Evolutionary conservation across 1,139 yeast species (phyloP), one percentile per base, ranked within the genome.

Genomic region (Protomyces arabidopsidicola): DNA sequence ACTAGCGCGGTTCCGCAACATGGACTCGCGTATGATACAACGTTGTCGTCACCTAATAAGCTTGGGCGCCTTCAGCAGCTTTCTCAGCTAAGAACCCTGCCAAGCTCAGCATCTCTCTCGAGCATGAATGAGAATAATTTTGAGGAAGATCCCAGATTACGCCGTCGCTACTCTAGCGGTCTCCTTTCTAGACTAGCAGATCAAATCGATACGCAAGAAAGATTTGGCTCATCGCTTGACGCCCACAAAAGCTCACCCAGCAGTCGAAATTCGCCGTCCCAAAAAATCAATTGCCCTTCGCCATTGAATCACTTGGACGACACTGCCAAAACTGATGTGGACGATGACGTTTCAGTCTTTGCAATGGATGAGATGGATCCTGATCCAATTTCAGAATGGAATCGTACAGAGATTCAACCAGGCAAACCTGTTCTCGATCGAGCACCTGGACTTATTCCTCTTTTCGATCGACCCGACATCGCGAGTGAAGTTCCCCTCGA

Each of bases 161-260:
- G 48, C 36, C 38, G 62, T 6, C 56, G 62, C 5, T 50, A 58
- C 53, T 58, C 62, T 5, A 58, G 62, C 24, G 62, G 62, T 3
- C 62, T 38, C 10, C 35, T 58, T 18, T 52, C 53, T 52, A 24
- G 55, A 10, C 48, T 42, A 18, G 36, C 52, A 20, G 10, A 50
- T 39, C n/a, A 22, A n/a, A 22, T 12, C 45, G 52, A 50, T 18
- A 10, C 6, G 50, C 24, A 38, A 50, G 38, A 14, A 24, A 24
- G 55, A 16, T 24, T 57, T n/a, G 61, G 61, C n/a, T 22, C 35
- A 8, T 57, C 61, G 18, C 55, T 57, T 8, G 61, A 50, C 20
- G 45, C 42, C 5, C 16, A 18, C 31, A 31, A 50, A 22, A 18
- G 34, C 9, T 10, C 36, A 16, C 35, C 10, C 6, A 10, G 9